Evolutionary conservation across 768 basidiomycete species (phyloP), one percentile per base, ranked within the genome.

Genomic region (Naganishia kalamii): DNA sequence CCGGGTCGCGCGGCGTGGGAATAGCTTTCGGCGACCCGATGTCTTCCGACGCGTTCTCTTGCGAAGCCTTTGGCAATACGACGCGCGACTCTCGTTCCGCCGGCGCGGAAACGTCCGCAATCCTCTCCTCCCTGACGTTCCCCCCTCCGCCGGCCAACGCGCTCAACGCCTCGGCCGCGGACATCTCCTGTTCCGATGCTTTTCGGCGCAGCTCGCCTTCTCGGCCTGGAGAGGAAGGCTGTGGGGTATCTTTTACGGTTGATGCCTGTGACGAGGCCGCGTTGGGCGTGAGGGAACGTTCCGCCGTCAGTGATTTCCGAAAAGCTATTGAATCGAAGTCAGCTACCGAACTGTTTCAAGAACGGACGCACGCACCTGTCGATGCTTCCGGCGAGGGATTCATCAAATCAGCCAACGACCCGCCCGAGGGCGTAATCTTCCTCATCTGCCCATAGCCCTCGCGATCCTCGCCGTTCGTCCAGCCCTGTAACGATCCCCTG

Each of bases 321-420:
- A n/a, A n/a, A n/a, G n/a, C n/a, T n/a, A n/a, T n/a, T n/a, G n/a
- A n/a, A n/a, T n/a, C n/a, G n/a, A n/a, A n/a, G n/a, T n/a, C n/a
- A n/a, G n/a, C 33, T 52, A 35, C 51, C 30, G 4, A 8, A 32
- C 35, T 5, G 29, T 35, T 21, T 52, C 51, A 4, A n/a, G 32
- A 52, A 6, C 51, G 29, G 37, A 17, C n/a, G n/a, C n/a, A 40
- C 37, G 8, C 37, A 40, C 37, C 37, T 40, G 37, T 8, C 17
- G 8, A 8, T 8, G 8, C 37, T 8, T n/a, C 32, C n/a, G n/a
- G 13, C 3, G 54, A 4, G 13, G 54, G 37, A 23, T 57, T 57
- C 54, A 57, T 57, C 54, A 57, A 37, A 3, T 33, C 54, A 7
- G 54, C 54, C 13, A 57, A 25, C 13, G 54, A 57, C 8, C 54